Evolutionary conservation across 345 rosid species (phyloP).

Genomic region (Pelargonium nanum): DNA sequence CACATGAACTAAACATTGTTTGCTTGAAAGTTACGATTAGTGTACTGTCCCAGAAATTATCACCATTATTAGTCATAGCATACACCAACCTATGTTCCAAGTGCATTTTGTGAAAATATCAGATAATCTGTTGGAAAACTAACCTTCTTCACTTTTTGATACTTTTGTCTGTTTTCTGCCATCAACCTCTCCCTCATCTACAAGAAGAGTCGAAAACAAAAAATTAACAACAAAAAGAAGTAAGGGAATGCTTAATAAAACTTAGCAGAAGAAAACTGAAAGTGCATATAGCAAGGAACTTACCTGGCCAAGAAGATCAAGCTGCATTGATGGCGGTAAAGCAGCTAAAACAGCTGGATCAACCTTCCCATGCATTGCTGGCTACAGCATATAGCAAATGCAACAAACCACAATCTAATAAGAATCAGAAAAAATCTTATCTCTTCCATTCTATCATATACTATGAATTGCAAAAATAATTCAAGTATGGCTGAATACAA

Average conservation of each 20-base stretch:
- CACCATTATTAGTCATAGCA: too few species aligned
- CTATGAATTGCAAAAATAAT: background rate
- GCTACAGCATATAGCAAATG: too few species aligned
- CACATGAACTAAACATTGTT: too few species aligned
- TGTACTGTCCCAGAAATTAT: too few species aligned
- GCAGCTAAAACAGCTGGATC: conserved; percentile 84
- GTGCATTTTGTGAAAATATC: too few species aligned
- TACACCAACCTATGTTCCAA: too few species aligned
- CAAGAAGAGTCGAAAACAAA: conserved; percentile 12
- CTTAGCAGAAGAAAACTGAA: background rate
- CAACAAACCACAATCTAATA: background rate
- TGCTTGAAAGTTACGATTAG: too few species aligned
- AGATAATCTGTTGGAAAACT: conserved; percentile 6
- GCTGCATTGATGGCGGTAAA: conserved; percentile 86
- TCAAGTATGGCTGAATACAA: too few species aligned
- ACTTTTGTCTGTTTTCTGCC: conserved; percentile 92
- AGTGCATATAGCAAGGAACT: conserved; percentile 6
- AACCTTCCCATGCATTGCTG: conserved; percentile 48
- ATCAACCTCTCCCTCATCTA: conserved; percentile 94
- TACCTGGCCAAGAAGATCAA: conserved; percentile 86
- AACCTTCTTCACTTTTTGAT: conserved; percentile 96
- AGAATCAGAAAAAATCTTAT: background rate
- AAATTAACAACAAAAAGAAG: conserved; percentile 4
- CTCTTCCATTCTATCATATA: background rate
- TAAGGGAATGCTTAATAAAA: conserved; percentile 8